phyloP scores from a whole-genome alignment of 2,329 filamentous ascomycete genomes.

The Paraconiothyrium sp. region DNA sequence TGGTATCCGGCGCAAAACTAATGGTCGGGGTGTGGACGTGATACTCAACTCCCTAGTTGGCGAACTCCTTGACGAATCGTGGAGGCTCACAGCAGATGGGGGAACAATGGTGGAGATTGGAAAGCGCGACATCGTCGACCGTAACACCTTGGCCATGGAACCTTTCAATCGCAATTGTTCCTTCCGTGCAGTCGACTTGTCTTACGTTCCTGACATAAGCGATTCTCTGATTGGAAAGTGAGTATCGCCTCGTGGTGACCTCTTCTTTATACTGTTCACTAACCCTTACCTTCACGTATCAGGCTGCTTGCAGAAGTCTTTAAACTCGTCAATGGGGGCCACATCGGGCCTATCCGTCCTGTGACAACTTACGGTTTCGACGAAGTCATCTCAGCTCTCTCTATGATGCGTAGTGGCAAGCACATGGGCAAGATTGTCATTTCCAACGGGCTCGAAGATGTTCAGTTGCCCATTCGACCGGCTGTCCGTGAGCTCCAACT shows the following conservation, averaged over 20 bases:
- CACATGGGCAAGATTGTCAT: constrained; percentile 55
- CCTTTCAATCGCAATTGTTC: constrained; percentile 20
- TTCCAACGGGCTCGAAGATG: constrained; percentile 27
- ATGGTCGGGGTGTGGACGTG: constrained; percentile 34
- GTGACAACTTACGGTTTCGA: constrained; percentile 31
- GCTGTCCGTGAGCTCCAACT: constrained; percentile 6
- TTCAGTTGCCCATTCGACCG: constrained; percentile 9
- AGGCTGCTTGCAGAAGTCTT: constrained; percentile 1
- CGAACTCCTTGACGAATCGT: constrained; percentile 47
- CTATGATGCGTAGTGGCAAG: constrained; percentile 41
- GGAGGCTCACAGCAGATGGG: constrained; percentile 53
- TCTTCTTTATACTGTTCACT: no score
- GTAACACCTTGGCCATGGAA: constrained; percentile 23
- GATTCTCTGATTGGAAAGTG: no score
- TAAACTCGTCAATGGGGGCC: constrained; percentile 19
- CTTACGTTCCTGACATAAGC: neutral
- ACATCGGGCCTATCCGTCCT: constrained; percentile 43
- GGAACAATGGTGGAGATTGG: constrained; percentile 27
- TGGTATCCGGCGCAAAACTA: constrained; percentile 14
- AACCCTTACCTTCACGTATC: no score
- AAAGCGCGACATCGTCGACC: constrained; percentile 24
- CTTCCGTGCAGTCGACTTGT: constrained; percentile 14
- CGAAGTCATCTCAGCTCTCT: constrained; percentile 25
- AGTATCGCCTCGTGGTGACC: no score
- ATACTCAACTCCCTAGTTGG: constrained; percentile 38